Conservation (phyloP, 208 protist genomes). For the Trypanosoma lewisi region DNA sequence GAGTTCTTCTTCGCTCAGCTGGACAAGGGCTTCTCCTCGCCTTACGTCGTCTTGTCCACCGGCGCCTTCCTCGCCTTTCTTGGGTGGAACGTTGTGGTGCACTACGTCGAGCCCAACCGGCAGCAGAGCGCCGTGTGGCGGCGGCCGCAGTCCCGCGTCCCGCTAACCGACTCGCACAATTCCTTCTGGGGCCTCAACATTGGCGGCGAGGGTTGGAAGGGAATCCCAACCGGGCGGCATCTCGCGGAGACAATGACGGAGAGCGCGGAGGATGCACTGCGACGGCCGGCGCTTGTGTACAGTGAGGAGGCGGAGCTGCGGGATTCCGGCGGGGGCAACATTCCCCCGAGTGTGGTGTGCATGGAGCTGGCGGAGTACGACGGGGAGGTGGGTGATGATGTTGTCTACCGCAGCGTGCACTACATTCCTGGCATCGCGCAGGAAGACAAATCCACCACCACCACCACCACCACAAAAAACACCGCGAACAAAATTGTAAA, state of each 20-base stretch:
- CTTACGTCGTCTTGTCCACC: constrained; percentile 54
- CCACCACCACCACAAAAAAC: background rate
- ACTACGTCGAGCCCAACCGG: constrained; percentile 51
- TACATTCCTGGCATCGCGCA: constrained; percentile 39
- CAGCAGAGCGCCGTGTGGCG: constrained; percentile 40
- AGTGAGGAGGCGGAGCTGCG: constrained; percentile 68
- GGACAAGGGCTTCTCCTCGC: constrained; percentile 75
- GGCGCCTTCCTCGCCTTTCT: constrained; percentile 49
- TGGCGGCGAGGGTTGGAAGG: constrained; percentile 2
- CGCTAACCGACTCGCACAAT: constrained; percentile 69
- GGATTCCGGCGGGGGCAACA: constrained; percentile 32
- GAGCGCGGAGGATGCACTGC: constrained; percentile 53
- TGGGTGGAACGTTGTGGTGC: constrained; percentile 60
- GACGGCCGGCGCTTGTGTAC: constrained; percentile 70
- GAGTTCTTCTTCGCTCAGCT: constrained; percentile 84
- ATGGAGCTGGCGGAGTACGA: constrained; percentile 86
- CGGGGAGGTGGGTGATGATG: constrained; percentile 54
- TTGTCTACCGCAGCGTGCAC: constrained; percentile 86
- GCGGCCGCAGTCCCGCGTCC: constrained; percentile 51
- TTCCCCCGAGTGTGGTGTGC: constrained; percentile 66
- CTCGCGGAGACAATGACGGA: constrained; percentile 34
- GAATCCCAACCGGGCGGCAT: constrained; percentile 15
- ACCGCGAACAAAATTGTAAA: background rate
- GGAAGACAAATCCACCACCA: background rate
- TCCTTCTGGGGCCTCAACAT: constrained; percentile 67